Evolutionary conservation across 176 grass and related monocot species (phyloP).

Genomic region (Ensete ventricosum): DNA sequence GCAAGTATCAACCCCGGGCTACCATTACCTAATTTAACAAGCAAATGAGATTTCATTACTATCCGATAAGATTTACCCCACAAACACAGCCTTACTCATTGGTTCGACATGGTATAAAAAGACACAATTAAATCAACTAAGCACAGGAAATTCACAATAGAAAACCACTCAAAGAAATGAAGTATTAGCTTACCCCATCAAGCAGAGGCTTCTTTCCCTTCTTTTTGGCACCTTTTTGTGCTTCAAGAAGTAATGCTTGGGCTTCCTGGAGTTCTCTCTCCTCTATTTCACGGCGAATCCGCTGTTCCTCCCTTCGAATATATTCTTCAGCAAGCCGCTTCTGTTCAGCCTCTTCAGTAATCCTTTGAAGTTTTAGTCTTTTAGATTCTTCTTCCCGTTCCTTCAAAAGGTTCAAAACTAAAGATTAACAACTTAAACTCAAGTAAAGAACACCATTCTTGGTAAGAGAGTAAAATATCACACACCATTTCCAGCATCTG

Average conservation of each 20-base stretch:
- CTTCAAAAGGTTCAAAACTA: slow-evolving; percentile 27
- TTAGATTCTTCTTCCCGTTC: slow-evolving; percentile 84
- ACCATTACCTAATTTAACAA: too few species aligned
- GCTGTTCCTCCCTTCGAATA: slow-evolving; percentile 51
- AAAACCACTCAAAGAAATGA: neutral
- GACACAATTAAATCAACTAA: neutral
- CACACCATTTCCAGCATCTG: slow-evolving; percentile 88
- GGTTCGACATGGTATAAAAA: neutral
- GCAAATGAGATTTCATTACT: too few species aligned
- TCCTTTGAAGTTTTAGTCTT: slow-evolving; percentile 45
- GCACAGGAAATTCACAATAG: neutral
- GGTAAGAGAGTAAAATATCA: slow-evolving; percentile 2
- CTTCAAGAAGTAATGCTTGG: slow-evolving; percentile 39
- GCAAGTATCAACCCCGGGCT: too few species aligned
- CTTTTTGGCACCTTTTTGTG: slow-evolving; percentile 22
- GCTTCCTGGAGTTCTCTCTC: slow-evolving; percentile 61
- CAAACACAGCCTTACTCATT: too few species aligned
- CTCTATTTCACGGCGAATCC: slow-evolving; percentile 53
- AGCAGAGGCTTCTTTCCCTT: slow-evolving; percentile 52
- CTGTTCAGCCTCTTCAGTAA: slow-evolving; percentile 58
- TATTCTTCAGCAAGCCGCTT: slow-evolving; percentile 56
- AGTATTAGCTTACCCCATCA: slow-evolving; percentile 57
- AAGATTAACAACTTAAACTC: neutral
- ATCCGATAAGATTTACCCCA: too few species aligned
- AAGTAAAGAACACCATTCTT: neutral